A percentile compares a stretch with the other conserved stretches of the same genome.
These are phyloP conservation scores for Salinomyces thailandicus DNA, from an alignment of 2,329 filamentous ascomycete species.

Conservation along the genomic window DNA sequence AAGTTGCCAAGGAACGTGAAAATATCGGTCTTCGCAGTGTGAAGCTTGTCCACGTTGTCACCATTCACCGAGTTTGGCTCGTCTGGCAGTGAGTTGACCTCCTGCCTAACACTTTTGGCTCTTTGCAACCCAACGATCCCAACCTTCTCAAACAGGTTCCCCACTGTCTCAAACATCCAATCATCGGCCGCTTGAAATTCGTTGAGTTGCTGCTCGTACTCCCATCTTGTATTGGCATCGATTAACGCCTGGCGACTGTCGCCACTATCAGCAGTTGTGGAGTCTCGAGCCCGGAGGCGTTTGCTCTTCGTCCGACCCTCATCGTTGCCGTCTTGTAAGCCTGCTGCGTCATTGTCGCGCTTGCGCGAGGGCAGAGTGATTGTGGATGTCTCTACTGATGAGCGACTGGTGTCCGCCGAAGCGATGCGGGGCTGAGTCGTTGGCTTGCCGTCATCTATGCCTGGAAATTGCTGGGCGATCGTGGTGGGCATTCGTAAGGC, in stretches of 20 bases:
- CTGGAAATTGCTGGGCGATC: conserved; percentile 24
- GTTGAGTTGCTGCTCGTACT: conserved; percentile 46
- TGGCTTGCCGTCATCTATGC: conserved; percentile 20
- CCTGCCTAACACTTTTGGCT: conserved; percentile 19
- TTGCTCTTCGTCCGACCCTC: conserved; percentile 49
- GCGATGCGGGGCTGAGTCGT: conserved; percentile 23
- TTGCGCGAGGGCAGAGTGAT: conserved; percentile 42
- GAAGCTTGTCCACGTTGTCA: conserved; percentile 6
- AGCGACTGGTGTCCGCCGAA: conserved; percentile 17
- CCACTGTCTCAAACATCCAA: conserved; percentile 45
- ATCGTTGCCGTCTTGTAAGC: conserved; percentile 47
- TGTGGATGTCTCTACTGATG: conserved; percentile 6
- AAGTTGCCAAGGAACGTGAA: conserved; percentile 19
- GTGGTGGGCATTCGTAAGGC: conserved; percentile 9
- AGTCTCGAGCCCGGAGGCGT: conserved; percentile 50
- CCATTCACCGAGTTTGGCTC: conserved; percentile 2
- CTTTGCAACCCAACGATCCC: conserved; percentile 33
- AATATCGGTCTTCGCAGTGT: conserved; percentile 15
- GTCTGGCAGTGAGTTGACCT: conserved; percentile 12
- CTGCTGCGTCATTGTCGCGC: conserved; percentile 50
- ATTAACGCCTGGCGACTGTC: conserved; percentile 28
- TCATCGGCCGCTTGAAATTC: conserved; percentile 46
- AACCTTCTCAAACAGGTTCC: conserved; percentile 42
- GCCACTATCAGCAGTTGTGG: conserved; percentile 36
- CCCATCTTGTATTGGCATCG: conserved; percentile 42